phyloP scores from a whole-genome alignment of 805 yeast species.

The Torulaspora delbrueckii region DNA sequence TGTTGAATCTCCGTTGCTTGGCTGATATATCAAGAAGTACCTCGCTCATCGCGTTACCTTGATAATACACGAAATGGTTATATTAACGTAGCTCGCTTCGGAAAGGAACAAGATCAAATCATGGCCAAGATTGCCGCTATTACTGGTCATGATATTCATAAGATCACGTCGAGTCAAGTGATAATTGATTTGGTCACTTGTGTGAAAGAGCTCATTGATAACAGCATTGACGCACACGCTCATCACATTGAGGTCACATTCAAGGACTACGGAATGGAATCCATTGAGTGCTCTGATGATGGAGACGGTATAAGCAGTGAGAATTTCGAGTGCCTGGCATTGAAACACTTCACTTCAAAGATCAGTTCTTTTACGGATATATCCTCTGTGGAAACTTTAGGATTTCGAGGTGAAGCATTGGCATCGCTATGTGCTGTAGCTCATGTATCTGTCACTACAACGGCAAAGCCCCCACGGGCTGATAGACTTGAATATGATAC shows the following conservation, averaged over 20 bases:
- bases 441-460: constrained; percentile 46
- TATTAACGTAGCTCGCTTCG: background rate
- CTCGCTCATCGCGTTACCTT: background rate
- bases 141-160: constrained; percentile 53
- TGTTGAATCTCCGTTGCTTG: background rate
- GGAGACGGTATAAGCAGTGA: constrained; percentile 56
- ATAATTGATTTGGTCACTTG: constrained; percentile 72
- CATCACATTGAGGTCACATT: constrained; percentile 62
- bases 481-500: constrained; percentile 48
- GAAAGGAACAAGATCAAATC: background rate
- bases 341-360: constrained; percentile 67
- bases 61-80: background rate
- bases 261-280: constrained; percentile 66
- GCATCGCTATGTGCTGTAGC: constrained; percentile 61
- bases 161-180: constrained; percentile 90
- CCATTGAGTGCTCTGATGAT: constrained; percentile 63
- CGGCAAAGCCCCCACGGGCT: constrained; percentile 56
- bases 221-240: constrained; percentile 75
- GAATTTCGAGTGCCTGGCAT: constrained; percentile 52
- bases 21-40: background rate
- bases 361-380: constrained; percentile 53
- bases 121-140: constrained; percentile 37
- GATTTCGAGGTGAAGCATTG: constrained; percentile 80
- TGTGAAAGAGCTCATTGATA: constrained; percentile 82
- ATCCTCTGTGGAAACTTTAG: constrained; percentile 48